A percentile compares a stretch with the other conserved stretches of the same genome.
These are phyloP conservation scores for Truncatella angustata DNA, from an alignment of 2,329 filamentous ascomycete genomes.

Conservation along the genomic window DNA sequence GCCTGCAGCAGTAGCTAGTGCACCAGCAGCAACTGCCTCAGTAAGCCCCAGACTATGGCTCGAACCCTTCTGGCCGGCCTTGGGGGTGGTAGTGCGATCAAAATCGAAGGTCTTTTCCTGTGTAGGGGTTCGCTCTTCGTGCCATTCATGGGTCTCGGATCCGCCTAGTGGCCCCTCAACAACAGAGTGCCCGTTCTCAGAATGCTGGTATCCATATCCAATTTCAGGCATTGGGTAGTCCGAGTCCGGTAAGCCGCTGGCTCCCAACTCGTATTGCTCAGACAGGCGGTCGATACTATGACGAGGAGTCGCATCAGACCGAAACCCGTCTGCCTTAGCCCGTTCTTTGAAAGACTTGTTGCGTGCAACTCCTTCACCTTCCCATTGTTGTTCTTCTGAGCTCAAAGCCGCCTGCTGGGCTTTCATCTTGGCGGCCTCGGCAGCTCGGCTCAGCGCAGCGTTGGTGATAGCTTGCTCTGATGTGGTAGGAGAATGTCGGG, in stretches of 20 bases:
- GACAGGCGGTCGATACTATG: conserved; percentile 59
- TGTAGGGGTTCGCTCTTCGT: conserved; percentile 30
- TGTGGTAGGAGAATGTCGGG: conserved; percentile 51
- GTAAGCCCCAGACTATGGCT: conserved; percentile 40
- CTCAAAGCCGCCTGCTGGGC: conserved; percentile 35
- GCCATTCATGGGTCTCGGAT: conserved; percentile 27
- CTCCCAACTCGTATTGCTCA: conserved; percentile 57
- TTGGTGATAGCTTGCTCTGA: conserved; percentile 58
- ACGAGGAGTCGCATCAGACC: conserved; percentile 53
- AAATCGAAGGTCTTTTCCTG: conserved; percentile 27
- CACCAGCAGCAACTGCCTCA: conserved; percentile 51
- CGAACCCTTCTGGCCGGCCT: conserved; percentile 31
- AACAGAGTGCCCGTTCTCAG: conserved; percentile 75
- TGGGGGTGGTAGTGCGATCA: conserved; percentile 28
- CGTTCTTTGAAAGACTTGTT: conserved; percentile 68
- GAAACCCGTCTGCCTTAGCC: conserved; percentile 50
- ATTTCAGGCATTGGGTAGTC: conserved; percentile 75
- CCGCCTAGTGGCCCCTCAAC: conserved; percentile 72
- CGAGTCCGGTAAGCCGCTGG: conserved; percentile 67
- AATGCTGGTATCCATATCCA: conserved; percentile 57
- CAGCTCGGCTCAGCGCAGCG: conserved; percentile 50
- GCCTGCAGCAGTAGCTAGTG: conserved; percentile 48
- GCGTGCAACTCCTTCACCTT: conserved; percentile 51
- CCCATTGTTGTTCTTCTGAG: conserved; percentile 39
- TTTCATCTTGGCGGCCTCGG: conserved; percentile 50